These are phyloP conservation scores for Nakazawaea ambrosiae DNA, from an alignment of 805 yeast species.

Conservation along the genomic window DNA sequence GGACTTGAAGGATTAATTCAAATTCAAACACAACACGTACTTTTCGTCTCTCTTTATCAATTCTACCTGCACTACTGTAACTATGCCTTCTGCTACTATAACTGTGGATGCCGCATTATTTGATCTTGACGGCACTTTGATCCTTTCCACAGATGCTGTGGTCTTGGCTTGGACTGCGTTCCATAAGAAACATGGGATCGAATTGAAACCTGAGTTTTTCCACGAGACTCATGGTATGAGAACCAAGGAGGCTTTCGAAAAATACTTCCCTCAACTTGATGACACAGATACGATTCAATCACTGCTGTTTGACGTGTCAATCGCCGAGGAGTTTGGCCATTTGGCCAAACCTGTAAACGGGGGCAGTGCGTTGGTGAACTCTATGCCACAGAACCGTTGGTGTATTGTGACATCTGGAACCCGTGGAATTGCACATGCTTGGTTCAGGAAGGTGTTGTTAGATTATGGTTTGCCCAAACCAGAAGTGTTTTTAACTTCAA, in stretches of 20 bases:
- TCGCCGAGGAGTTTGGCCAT: slow-evolving; percentile 66
- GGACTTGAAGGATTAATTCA: not conserved
- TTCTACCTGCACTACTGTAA: too few relatives aligned
- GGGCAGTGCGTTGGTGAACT: slow-evolving; percentile 53
- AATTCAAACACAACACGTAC: too few relatives aligned
- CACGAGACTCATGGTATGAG: slow-evolving; percentile 78
- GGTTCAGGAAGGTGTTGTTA: slow-evolving; percentile 62
- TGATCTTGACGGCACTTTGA: slow-evolving; percentile 84
- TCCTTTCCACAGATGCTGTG: slow-evolving; percentile 75
- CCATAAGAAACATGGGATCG: slow-evolving; percentile 58
- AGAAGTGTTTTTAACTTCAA: slow-evolving; percentile 73
- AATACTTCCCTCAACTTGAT: slow-evolving; percentile 70
- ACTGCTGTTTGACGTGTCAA: slow-evolving; percentile 48
- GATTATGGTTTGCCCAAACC: slow-evolving; percentile 42
- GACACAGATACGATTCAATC: slow-evolving; percentile 54
- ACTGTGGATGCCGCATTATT: slow-evolving; percentile 36
- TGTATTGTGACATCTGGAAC: slow-evolving; percentile 87
- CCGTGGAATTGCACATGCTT: slow-evolving; percentile 63
- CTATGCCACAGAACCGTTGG: slow-evolving; percentile 61
- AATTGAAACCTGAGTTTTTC: slow-evolving; percentile 63
- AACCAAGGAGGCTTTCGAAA: slow-evolving; percentile 68
- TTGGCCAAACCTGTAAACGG: slow-evolving; percentile 73
- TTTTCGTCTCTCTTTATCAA: too few relatives aligned
- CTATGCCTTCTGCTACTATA: slow-evolving; percentile 11
- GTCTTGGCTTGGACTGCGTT: slow-evolving; percentile 76